Percentiles rank a stretch among this genome's conserved stretches.
Conservation (phyloP, 2,329 filamentous ascomycete species). For the Penicillium janthinellum region DNA sequence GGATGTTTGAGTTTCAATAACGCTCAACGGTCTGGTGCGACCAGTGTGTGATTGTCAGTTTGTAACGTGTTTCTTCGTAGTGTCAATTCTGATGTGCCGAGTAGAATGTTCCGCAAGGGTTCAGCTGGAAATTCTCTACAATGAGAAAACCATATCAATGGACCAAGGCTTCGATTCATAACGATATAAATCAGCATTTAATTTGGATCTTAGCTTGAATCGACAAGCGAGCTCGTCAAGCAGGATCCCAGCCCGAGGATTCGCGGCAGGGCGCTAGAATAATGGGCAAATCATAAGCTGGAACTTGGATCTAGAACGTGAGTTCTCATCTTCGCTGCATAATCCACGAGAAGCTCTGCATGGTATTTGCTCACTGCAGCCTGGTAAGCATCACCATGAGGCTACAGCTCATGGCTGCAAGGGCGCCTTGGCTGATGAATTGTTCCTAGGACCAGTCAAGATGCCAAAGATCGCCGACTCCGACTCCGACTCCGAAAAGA, state of each 20-base stretch:
- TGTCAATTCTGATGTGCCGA: slow-evolving; percentile 6
- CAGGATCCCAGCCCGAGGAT: slow-evolving; percentile 16
- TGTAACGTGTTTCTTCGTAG: slow-evolving; percentile 7
- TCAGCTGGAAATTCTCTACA: slow-evolving; percentile 2
- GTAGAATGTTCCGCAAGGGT: slow-evolving; percentile 4
- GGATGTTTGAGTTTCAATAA: slow-evolving; percentile 5
- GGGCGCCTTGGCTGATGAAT: neutral
- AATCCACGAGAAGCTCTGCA: neutral
- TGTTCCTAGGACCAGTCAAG: neutral
- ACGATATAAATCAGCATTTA: slow-evolving; percentile 4
- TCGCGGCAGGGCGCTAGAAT: neutral
- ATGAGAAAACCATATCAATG: slow-evolving; percentile 16
- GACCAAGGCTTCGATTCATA: slow-evolving; percentile 1
- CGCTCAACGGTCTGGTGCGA: slow-evolving; percentile 5
- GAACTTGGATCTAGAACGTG: neutral
- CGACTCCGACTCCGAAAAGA: slow-evolving; percentile 17
- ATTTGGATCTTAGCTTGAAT: slow-evolving; percentile 12
- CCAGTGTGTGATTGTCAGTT: slow-evolving; percentile 7
- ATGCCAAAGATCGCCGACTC: slow-evolving; percentile 13
- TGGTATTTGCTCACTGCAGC: neutral
- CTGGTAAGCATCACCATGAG: neutral
- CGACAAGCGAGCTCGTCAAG: slow-evolving; percentile 9
- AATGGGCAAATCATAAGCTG: slow-evolving; percentile 15
- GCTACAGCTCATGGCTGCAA: neutral
- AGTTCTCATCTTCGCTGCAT: neutral